Conservation (phyloP, 352 stramenopile species). For the Pythium chondricola region DNA sequence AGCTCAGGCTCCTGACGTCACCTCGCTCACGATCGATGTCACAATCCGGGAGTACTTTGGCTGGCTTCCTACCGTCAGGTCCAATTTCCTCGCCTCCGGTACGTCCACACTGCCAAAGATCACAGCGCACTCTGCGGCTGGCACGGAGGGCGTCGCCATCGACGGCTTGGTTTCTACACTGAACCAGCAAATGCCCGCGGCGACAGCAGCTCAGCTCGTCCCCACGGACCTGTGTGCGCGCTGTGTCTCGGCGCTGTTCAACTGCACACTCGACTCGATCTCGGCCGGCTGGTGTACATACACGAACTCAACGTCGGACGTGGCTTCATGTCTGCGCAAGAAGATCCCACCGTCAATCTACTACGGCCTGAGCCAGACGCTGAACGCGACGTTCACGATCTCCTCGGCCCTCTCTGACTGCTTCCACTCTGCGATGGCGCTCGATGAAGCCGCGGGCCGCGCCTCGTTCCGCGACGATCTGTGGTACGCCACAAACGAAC, state of each 20-base stretch:
- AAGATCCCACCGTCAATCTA: constrained; percentile 5
- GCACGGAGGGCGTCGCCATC: not conserved
- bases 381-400: not conserved
- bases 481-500: constrained; percentile 17
- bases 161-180: not conserved
- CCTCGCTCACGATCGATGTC: constrained; percentile 1
- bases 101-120: not conserved
- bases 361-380: not conserved
- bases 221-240: not conserved
- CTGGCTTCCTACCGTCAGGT: constrained; percentile 7
- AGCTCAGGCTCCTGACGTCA: not conserved
- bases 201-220: not conserved
- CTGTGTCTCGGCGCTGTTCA: constrained; percentile 2
- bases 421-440: not conserved
- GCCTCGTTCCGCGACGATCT: constrained; percentile 7
- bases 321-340: constrained; percentile 5
- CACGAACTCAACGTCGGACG: not conserved
- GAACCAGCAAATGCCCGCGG: not conserved
- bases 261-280: not conserved
- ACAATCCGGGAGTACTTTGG: constrained; percentile 7
- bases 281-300: constrained; percentile 5
- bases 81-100: not conserved
- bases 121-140: not conserved
- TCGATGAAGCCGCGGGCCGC: not conserved
- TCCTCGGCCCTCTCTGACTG: constrained; percentile 1